phyloP scores from a whole-genome alignment of 1,284 basidiomycete species.

The Vanrija sp. region DNA sequence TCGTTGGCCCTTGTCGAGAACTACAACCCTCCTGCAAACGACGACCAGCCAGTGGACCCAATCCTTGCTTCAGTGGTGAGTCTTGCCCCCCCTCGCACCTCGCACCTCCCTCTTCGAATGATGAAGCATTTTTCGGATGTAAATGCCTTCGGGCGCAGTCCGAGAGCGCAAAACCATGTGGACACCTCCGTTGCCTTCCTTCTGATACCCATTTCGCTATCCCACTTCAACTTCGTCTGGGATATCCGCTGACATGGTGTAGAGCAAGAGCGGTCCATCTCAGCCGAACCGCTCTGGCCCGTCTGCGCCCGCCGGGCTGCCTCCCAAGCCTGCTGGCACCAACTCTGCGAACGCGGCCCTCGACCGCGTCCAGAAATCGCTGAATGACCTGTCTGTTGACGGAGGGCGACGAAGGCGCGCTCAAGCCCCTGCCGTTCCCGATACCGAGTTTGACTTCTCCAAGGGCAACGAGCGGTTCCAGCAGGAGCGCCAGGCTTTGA shows the following conservation, averaged over 20 bases:
- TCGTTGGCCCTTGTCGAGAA: conserved; percentile 42
- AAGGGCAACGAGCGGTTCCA: conserved; percentile 37
- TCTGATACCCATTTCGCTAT: conserved; percentile 25
- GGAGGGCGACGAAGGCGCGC: conserved; percentile 13
- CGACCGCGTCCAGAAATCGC: conserved; percentile 39
- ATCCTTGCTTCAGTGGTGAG: conserved; percentile 44
- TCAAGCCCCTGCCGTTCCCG: conserved; percentile 35
- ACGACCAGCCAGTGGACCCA: conserved; percentile 31
- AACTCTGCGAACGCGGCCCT: conserved; percentile 34
- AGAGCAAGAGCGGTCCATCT: conserved; percentile 11
- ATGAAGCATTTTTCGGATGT: conserved; percentile 47
- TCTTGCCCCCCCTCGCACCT: conserved; percentile 1
- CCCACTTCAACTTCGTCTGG: background rate
- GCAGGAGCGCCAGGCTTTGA: conserved; percentile 30
- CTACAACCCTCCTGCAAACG: conserved; percentile 34
- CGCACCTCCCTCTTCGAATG: conserved; percentile 19
- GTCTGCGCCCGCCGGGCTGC: conserved; percentile 6
- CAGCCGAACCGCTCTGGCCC: background rate
- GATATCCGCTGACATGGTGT: background rate
- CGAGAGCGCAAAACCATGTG: conserved; percentile 49
- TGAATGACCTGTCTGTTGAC: conserved; percentile 31
- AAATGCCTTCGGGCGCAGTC: conserved; percentile 35
- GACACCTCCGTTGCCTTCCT: conserved; percentile 50
- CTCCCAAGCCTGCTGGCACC: conserved; percentile 28
- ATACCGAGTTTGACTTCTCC: conserved; percentile 44